Evolutionary conservation across 805 yeast species (phyloP).

Genomic region (Kodamaea hsintzibuensis): DNA sequence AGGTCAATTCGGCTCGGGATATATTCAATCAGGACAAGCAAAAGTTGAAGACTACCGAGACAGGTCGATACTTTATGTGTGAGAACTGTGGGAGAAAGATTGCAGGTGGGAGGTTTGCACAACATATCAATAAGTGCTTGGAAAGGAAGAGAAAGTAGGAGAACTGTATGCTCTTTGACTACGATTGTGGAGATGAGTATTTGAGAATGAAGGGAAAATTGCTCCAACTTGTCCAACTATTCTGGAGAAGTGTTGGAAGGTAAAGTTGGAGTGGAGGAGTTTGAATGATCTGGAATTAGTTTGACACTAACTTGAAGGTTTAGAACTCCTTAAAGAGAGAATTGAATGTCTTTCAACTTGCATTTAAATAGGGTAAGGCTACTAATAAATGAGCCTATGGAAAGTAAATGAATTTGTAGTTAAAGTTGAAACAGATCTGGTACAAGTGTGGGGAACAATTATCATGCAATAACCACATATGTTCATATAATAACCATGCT

Average conservation of each 20-base stretch:
- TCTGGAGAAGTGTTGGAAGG: background rate
- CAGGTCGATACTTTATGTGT: constrained; percentile 69
- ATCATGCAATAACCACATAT: too few relatives aligned
- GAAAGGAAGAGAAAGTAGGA: constrained; percentile 59
- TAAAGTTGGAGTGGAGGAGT: background rate
- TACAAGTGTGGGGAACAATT: too few relatives aligned
- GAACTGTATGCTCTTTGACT: background rate
- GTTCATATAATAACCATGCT: too few relatives aligned
- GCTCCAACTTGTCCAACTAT: background rate
- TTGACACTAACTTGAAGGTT: background rate
- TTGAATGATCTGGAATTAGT: background rate
- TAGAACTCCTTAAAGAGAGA: background rate
- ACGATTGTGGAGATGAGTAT: background rate
- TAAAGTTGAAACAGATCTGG: too few relatives aligned
- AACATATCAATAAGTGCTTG: constrained; percentile 86
- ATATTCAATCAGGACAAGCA: constrained; percentile 52
- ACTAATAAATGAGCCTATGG: background rate
- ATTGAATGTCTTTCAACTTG: background rate
- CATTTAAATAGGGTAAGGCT: background rate
- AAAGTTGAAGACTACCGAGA: constrained; percentile 45
- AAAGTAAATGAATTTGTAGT: background rate
- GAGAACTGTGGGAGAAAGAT: constrained; percentile 80
- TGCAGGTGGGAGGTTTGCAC: constrained; percentile 91
- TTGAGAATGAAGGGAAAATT: background rate
- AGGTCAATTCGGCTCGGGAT: constrained; percentile 32